A percentile compares a stretch with the other conserved stretches of the same genome.
These are phyloP conservation scores for Achaetomium macrosporum DNA, from an alignment of 2,329 filamentous ascomycete species.

Conservation along the genomic window DNA sequence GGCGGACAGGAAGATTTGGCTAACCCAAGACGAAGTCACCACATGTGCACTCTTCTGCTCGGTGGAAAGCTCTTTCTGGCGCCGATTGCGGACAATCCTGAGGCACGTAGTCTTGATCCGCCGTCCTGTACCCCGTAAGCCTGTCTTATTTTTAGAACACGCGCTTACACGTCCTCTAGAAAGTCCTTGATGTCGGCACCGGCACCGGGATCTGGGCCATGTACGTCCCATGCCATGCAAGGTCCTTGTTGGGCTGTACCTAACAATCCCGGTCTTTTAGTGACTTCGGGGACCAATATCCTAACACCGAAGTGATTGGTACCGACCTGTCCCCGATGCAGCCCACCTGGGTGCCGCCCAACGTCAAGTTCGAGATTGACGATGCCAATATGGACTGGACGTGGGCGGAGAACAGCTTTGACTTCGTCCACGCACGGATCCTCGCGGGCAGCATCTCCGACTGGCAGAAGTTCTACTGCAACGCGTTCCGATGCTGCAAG, in stretches of 20 bases:
- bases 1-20: neutral
- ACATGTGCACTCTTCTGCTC: constrained; percentile 28
- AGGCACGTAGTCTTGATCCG: neutral
- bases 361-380: constrained; percentile 35
- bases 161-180: constrained; percentile 5
- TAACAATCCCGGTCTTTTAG: neutral
- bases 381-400: constrained; percentile 30
- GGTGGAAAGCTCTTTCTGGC: constrained; percentile 30
- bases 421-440: constrained; percentile 30
- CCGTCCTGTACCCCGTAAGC: neutral
- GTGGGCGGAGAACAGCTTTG: constrained; percentile 23
- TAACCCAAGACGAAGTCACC: constrained; percentile 25
- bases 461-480: constrained; percentile 24
- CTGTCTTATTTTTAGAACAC: neutral
- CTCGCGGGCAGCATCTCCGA: constrained; percentile 31
- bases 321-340: constrained; percentile 31
- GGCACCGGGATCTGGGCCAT: constrained; percentile 42
- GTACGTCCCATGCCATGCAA: neutral
- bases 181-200: constrained; percentile 39
- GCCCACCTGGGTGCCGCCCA: constrained; percentile 30
- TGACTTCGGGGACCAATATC: constrained; percentile 33
- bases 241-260: neutral
- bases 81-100: constrained; percentile 23
- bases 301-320: constrained; percentile 26
- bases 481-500: constrained; percentile 21